phyloP scores from a whole-genome alignment of 176 grass and related monocot species.

The Avena eriantha region DNA sequence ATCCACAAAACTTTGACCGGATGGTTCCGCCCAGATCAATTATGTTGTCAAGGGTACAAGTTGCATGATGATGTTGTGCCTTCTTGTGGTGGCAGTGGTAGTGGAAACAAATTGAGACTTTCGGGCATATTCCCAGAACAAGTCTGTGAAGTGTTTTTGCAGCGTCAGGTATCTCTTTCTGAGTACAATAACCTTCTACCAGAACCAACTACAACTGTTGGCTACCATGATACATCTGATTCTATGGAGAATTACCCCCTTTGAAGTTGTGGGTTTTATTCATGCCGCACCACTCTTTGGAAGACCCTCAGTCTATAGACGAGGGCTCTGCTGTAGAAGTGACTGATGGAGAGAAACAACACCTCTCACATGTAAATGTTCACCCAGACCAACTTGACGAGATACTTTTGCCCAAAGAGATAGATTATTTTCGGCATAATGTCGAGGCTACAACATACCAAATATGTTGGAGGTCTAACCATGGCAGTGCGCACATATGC shows the following conservation, averaged over 20 bases:
- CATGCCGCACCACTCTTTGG: not conserved
- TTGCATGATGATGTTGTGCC: not conserved
- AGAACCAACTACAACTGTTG: not conserved
- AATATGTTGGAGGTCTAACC: constrained; percentile 29
- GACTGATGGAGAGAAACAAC: constrained; percentile 24
- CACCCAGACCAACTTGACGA: constrained; percentile 15
- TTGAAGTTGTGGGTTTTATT: not conserved
- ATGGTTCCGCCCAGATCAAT: constrained; percentile 10
- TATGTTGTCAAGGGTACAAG: not conserved
- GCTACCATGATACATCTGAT: not conserved
- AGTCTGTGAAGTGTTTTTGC: not conserved
- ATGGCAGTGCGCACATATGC: constrained; percentile 28
- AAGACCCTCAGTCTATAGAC: not conserved
- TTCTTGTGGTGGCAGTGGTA: not conserved
- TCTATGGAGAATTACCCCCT: not conserved
- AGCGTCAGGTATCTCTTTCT: not conserved
- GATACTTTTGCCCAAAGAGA: constrained; percentile 11
- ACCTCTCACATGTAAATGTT: not conserved
- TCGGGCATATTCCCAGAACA: not conserved
- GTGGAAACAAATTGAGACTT: not conserved
- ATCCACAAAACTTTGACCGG: not conserved
- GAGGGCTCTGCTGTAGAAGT: not conserved
- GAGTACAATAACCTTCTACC: not conserved
- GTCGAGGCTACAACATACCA: not conserved
- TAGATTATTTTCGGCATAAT: not conserved